These are phyloP conservation scores for Silene conica DNA, from an alignment of 148 eudicot species.

Conservation along the genomic window DNA sequence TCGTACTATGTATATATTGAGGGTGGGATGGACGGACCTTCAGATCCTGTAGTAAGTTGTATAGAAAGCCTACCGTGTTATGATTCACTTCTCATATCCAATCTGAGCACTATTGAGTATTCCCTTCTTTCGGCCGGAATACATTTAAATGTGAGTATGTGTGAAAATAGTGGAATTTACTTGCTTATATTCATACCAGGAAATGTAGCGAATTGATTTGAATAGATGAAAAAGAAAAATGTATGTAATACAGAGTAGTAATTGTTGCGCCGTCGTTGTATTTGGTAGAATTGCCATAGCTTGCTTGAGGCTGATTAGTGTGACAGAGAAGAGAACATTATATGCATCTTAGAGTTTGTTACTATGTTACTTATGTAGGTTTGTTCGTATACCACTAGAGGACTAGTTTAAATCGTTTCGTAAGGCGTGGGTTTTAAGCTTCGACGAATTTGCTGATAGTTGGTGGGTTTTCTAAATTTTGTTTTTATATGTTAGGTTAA, in stretches of 20 bases:
- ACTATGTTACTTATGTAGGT: background rate
- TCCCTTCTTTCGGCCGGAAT: background rate
- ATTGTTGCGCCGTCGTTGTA: background rate
- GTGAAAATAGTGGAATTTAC: no score
- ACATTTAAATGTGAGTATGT: no score
- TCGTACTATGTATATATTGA: background rate
- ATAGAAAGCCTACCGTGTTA: background rate
- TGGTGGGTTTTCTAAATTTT: background rate
- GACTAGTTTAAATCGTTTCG: background rate
- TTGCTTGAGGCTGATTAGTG: background rate
- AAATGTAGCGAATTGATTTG: no score
- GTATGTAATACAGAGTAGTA: no score
- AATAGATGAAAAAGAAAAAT: no score
- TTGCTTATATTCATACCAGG: no score
- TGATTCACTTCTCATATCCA: background rate
- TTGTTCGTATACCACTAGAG: background rate
- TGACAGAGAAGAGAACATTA: background rate
- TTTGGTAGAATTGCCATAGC: no score
- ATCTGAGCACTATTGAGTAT: background rate
- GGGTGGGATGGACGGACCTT: background rate
- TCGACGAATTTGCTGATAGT: background rate
- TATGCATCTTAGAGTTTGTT: background rate
- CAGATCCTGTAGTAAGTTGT: background rate
- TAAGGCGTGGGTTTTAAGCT: background rate
- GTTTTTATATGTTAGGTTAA: background rate